Base-by-base conservation (phyloP, 2,329 filamentous ascomycete species). In the Dactylellina parvicollis region DNA sequence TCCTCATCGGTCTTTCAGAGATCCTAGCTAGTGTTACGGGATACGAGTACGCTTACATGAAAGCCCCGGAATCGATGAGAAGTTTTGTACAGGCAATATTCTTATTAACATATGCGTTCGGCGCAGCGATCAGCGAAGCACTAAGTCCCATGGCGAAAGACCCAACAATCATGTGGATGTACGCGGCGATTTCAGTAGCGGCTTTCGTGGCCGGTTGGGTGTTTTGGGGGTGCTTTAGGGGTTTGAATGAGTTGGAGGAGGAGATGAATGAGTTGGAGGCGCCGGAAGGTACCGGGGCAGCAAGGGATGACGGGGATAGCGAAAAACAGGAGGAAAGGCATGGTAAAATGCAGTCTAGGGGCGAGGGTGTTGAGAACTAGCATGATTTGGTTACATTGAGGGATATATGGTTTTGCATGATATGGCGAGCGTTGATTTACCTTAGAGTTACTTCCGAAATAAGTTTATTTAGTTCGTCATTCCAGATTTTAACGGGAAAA, bases 31-130 rank as follows among this genome's bases (percentile, higher is more conserved):
- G 86, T 9, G 87, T 91, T 73, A 90, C 89, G 0, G 86, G 87
- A 73, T 84, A 90, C 9, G 89, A 92, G 79, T 91, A 91, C 76
- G 89, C 88, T 16, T 91, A 88, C 80, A 90, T 88, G 77, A 90
- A 91, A 80, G 89, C 89, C 0, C 89, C 89, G 1, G 85, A 85
- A 42, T 86, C 84, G 79, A 90, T 91, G 88, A 86, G 88, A 79
- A 87, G 85, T 0, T 86, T 86, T 12, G 84, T 88, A 26, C 83
- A 86, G 77, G 83, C 86, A 0, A 81, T 88, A 69, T 86, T 83
- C 76, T 80, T 88, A 7, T 83, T 88, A 75, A 87, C 85, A 75
- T 86, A 84, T 64, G 86, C 86, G 0, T 82, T 88, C 73, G 85
- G 85, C 2, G 83, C 83, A 36, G 86, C 86, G 1, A 76, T 85